A percentile compares a stretch with the other conserved stretches of the same genome.
phyloP scores from a whole-genome alignment of 208 protist species.

The Novymonas esmeraldas region DNA sequence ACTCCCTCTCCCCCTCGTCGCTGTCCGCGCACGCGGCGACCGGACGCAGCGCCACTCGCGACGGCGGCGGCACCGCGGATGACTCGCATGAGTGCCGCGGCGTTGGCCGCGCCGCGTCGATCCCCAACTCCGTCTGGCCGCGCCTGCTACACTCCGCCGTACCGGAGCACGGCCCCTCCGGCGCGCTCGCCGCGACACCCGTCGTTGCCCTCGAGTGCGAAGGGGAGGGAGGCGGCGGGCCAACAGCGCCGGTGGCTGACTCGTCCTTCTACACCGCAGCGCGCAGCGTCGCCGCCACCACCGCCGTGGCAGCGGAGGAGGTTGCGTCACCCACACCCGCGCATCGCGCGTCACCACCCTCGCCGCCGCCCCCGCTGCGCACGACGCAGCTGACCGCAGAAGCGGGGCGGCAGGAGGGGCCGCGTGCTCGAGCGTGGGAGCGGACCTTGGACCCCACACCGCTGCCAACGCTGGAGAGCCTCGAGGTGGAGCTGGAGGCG shows the following conservation, averaged over 20 bases:
- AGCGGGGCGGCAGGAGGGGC: not conserved
- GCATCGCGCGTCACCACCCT: too few relatives aligned
- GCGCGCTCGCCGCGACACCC: not conserved
- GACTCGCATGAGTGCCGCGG: not conserved
- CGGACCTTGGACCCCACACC: slow-evolving; percentile 4
- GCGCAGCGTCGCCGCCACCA: not conserved
- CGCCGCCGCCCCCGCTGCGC: not conserved
- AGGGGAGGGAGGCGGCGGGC: too few relatives aligned
- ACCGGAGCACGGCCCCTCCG: not conserved
- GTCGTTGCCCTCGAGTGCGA: too few relatives aligned
- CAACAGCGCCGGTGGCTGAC: too few relatives aligned
- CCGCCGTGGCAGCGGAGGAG: not conserved
- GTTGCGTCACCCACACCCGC: too few relatives aligned
- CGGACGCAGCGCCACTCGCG: not conserved
- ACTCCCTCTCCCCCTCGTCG: slow-evolving; percentile 14
- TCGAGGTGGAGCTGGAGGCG: slow-evolving; percentile 4
- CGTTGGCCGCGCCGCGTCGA: slow-evolving; percentile 14
- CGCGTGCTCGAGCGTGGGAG: slow-evolving; percentile 1
- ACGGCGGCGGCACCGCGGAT: not conserved
- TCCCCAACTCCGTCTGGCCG: slow-evolving; percentile 17
- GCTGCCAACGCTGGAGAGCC: not conserved
- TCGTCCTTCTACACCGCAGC: too few relatives aligned
- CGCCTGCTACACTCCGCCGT: not conserved
- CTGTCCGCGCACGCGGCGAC: not conserved
- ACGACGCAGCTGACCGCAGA: not conserved